Evolutionary conservation across 2,329 filamentous ascomycete genomes (phyloP).

Genomic region (Escovopsis sp.): DNA sequence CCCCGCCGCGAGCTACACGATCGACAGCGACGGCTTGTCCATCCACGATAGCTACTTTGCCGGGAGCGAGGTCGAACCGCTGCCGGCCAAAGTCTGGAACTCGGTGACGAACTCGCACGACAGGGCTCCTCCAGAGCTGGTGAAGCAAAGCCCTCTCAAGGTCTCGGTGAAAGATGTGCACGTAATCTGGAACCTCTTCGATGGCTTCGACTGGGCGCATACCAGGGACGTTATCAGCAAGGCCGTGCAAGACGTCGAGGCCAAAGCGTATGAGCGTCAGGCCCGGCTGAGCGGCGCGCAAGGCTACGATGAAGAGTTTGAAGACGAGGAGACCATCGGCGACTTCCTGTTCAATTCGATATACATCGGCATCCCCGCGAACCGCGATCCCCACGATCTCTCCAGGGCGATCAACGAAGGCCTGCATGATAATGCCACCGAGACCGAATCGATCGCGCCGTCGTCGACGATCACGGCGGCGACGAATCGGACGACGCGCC

Average conservation of each 20-base stretch:
- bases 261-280: constrained; percentile 62
- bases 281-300: constrained; percentile 41
- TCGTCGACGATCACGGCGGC: constrained; percentile 55
- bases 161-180: constrained; percentile 75
- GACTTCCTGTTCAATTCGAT: constrained; percentile 98
- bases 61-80: constrained; percentile 42
- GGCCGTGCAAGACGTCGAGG: constrained; percentile 77
- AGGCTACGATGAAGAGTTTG: constrained; percentile 52
- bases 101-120: constrained; percentile 63
- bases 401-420: constrained; percentile 74
- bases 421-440: constrained; percentile 71
- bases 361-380: constrained; percentile 84
- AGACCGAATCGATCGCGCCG: constrained; percentile 78
- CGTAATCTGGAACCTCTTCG: constrained; percentile 93
- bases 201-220: constrained; percentile 90
- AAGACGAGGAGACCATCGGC: constrained; percentile 75
- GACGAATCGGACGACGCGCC: constrained; percentile 32
- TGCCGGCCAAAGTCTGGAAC: constrained; percentile 66
- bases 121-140: constrained; percentile 43
- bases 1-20: constrained; percentile 15
- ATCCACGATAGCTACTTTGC: constrained; percentile 71
- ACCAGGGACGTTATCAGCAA: constrained; percentile 78
- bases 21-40: constrained; percentile 47
- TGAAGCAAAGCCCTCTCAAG: constrained; percentile 55
- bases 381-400: constrained; percentile 70